Evolutionary conservation across 2,329 filamentous ascomycete genomes (phyloP), one percentile per base, ranked within the genome.

Genomic region (Sclerotinia minor): DNA sequence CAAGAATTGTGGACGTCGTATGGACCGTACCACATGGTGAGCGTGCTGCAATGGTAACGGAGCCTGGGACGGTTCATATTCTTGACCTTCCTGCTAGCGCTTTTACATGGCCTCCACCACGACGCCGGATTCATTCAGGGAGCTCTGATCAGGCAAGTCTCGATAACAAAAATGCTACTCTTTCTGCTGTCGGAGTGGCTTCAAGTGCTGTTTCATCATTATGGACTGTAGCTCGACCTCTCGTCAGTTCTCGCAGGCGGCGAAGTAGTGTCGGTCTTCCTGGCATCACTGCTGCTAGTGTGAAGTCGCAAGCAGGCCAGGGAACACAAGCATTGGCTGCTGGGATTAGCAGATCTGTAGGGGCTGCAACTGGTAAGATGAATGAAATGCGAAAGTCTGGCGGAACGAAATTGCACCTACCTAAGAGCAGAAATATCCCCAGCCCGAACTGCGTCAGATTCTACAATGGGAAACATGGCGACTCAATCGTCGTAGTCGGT

Each of bases 61-160:
- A 96, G 75, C 91, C 94, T 73, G 93, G 94, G n/a, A 99, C 95
- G 11, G 89, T 97, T 15, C 95, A 99, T 79, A 86, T 98, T 54
- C 89, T 97, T 71, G 92, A 97, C 72, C 86, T 98, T 78, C 92
- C 93, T 11, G 84, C 87, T 57, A 91, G 87, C 71, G 92, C 92
- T 5, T 94, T 94, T 73, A 88, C 91, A 72, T 97, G 94, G 94
- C 94, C 67, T 26, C 67, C 94, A 52, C 89, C 87, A 53, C 84
- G 86, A 50, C 82, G 84, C 65, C 80, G 67, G 50, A 32, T 64
- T 60, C 26, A 70, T 11, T 61, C 67, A 29, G 68, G 68, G 21
- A 72, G 70, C 24, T 26, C 69, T 50, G 68, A 69, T 24, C 71
- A 72, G 7, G 21, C 60, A 5, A 63, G 35, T 24, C 49, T 65